Base-by-base conservation (phyloP, 2,329 filamentous ascomycete genomes). In the Monosporascus sp. region DNA sequence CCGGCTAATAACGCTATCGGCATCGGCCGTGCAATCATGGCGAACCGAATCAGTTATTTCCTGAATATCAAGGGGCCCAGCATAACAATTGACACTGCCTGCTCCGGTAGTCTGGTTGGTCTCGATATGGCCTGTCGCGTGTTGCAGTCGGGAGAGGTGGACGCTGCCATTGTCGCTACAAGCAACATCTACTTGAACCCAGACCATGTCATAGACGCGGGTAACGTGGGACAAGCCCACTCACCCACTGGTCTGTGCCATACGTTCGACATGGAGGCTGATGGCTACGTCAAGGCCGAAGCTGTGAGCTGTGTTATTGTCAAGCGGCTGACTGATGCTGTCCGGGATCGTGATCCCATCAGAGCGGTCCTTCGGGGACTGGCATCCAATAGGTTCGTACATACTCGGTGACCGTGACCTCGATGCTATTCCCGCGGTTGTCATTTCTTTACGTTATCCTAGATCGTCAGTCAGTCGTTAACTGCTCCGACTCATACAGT, bases 241-340 rank as follows among this genome's bases (percentile, higher is more conserved):
- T 63, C 60, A 1, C 57, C 57, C 2, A 57, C 60, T 6, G 62
- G 57, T 5, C 52, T 50, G 6, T 68, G 60, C 49, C 57, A 66
- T 42, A 62, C 60, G 1, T 76, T 72, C 50, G 75, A 77, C 52
- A 53, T 59, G 2, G 55, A 59, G 1, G 78, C 73, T 1, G 67
- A 74, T 52, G 78, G 77, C 0, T 81, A 78, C 55, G 70, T 65
- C 0, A 66, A 74, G 9, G 76, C 72, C 1, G 78, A 81, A 53
- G 77, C 73, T 0, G 61, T 72, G 2, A 70, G 59, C 2, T 58
- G 66, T 4, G 38, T 80, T 0, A 51, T 77, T 1, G 50, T 81
- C 0, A 80, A 80, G 62, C 65, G 63, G 0, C 61, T 80, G 0
- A 57, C 62, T 1, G 68, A 71, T 47, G 77, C 77, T 1, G 49